Base-by-base conservation (phyloP, 495 filamentous ascomycete genomes). In the Penicillium cinerascens region DNA sequence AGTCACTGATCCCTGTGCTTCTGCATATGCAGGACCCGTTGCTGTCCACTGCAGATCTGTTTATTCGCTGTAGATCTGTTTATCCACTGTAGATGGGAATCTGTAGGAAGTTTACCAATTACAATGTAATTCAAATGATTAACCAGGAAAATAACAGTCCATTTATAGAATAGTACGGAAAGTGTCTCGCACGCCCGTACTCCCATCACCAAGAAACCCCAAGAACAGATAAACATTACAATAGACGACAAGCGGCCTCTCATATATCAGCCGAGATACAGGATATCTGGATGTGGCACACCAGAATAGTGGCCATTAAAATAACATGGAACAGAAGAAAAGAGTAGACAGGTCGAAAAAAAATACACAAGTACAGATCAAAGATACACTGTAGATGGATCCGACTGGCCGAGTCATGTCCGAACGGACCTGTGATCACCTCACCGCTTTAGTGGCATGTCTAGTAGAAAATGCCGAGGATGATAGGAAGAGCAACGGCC, bases 401-500 rank as follows among this genome's bases (percentile, higher is more conserved):
- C 38, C 35, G 33, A 33, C 35, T 37, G 2, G 35, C 21, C 27
- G 3, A 2, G 22, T 23, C 37, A 16, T 39, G n/a, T 39, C 37
- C 37, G 25, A 41, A 29, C 15, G 36, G 21, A 18, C 29, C 38
- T 16, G 18, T 35, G 25, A 49, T 42, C 25, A 49, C 27, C 18
- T 54, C 38, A 17, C 37, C 20, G 39, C 20, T 39, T 44, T 38
- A 37, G 21, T 18, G 16, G 15, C 16, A 11, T 33, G 6, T 42
- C 21, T 62, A 64, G 48, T 61, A 53, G 42, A 66, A 57, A 25
- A 64, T 26, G 11, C 60, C 60, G 40, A 64, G 23, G 11, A 66
- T 44, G 36, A 64, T 25, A 18, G 61, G 52, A 11, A 64, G 38
- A 36, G 52, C 58, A 0, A 61, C 22, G 6, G 55, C 63, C 20